A percentile compares a stretch with the other conserved stretches of the same genome.
phyloP scores from a whole-genome alignment of 352 stramenopile genomes.

The Labyrinthula sp. region DNA sequence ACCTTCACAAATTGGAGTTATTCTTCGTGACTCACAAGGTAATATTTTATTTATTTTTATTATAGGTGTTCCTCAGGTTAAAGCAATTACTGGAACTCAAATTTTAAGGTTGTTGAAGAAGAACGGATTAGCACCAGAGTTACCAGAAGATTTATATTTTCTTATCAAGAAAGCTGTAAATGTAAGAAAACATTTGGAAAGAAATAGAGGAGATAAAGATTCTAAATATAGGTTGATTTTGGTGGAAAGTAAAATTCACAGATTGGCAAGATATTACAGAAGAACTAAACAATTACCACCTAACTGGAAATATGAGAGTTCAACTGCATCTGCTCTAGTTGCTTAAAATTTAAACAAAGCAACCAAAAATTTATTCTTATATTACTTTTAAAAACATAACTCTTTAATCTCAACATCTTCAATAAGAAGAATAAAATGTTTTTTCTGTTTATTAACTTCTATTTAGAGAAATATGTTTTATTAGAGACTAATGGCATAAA shows the following conservation, averaged over 20 bases:
- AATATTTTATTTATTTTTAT: too few species aligned
- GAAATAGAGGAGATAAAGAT: constrained; percentile 98
- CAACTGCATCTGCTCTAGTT: constrained; percentile 91
- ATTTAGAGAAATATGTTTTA: too few species aligned
- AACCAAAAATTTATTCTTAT: too few species aligned
- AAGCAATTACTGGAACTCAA: constrained; percentile 91
- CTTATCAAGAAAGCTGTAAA: constrained; percentile 99
- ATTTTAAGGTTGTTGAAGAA: constrained; percentile 98
- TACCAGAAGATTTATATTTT: constrained; percentile 99
- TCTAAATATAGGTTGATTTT: constrained; percentile 99
- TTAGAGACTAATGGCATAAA: too few species aligned
- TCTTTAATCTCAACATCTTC: too few species aligned
- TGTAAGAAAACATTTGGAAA: constrained; percentile 96
- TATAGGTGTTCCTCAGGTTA: constrained; percentile 96
- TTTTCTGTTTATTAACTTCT: too few species aligned
- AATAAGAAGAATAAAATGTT: too few species aligned
- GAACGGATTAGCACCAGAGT: constrained; percentile 91
- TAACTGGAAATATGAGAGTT: constrained; percentile 98
- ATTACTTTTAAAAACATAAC: too few species aligned
- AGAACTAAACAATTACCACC: constrained; percentile 91
- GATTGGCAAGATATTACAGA: constrained; percentile 90
- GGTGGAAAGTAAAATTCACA: constrained; percentile 96
- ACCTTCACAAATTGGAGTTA: constrained; percentile 94
- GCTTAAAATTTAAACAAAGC: constrained; percentile 75
- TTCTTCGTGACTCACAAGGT: constrained; percentile 97